Percentiles rank a stretch among this genome's conserved stretches.
Conservation (phyloP, 202 grass and related monocot genomes). For the Digitaria exilis region DNA sequence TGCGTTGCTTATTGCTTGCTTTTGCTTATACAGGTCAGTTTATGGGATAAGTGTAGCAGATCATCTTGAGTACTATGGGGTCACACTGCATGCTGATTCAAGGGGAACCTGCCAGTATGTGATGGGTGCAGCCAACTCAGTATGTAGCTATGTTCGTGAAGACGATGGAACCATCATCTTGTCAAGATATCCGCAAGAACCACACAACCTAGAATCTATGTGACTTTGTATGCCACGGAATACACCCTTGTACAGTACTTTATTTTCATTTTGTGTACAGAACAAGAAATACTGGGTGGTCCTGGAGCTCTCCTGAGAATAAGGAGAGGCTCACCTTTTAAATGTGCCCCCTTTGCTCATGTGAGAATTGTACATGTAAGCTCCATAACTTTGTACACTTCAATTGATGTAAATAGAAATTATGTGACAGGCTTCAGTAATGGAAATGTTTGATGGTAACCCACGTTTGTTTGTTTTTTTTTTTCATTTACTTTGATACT, state of each 20-base stretch:
- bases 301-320: slow-evolving; percentile 45
- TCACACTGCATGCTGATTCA: slow-evolving; percentile 67
- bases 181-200: slow-evolving; percentile 46
- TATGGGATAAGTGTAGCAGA: slow-evolving; percentile 76
- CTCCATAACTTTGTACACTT: slow-evolving; percentile 36
- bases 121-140: slow-evolving; percentile 37
- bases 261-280: slow-evolving; percentile 44
- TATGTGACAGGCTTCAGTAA: slow-evolving; percentile 24
- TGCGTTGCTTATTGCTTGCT: slow-evolving; percentile 19
- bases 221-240: slow-evolving; percentile 27
- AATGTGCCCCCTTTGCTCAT: slow-evolving; percentile 47
- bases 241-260: slow-evolving; percentile 40
- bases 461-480: neutral
- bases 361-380: slow-evolving; percentile 53
- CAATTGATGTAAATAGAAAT: slow-evolving; percentile 32
- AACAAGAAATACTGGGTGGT: slow-evolving; percentile 24
- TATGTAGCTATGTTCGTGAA: slow-evolving; percentile 43
- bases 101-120: slow-evolving; percentile 66
- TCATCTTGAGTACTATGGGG: slow-evolving; percentile 80
- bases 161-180: slow-evolving; percentile 49
- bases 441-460: slow-evolving; percentile 24
- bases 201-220: slow-evolving; percentile 27
- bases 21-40: slow-evolving; percentile 64
- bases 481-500: neutral
- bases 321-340: slow-evolving; percentile 50